These are phyloP conservation scores for Alternaria ventricosa DNA, from an alignment of 2,329 filamentous ascomycete species.

Conservation along the genomic window DNA sequence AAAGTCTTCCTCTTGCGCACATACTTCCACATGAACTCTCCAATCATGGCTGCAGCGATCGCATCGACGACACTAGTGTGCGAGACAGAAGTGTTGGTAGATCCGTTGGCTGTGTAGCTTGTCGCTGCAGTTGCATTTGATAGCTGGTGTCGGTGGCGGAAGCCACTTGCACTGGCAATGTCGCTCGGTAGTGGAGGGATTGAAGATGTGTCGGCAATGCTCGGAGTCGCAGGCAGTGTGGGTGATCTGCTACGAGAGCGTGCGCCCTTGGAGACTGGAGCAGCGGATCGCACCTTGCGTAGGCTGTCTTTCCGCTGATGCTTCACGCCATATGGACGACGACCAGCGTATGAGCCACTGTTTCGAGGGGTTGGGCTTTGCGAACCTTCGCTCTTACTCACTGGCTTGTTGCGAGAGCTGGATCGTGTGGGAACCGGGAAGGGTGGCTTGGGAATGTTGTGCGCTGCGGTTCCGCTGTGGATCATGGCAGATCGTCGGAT, in stretches of 20 bases:
- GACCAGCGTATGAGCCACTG: constrained; percentile 38
- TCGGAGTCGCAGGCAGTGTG: constrained; percentile 71
- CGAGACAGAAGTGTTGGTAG: constrained; percentile 66
- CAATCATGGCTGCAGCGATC: constrained; percentile 98
- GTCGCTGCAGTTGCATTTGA: constrained; percentile 69
- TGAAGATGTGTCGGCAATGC: constrained; percentile 71
- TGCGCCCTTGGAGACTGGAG: constrained; percentile 65
- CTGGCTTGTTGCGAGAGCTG: constrained; percentile 78
- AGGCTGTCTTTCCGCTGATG: constrained; percentile 65
- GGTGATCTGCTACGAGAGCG: constrained; percentile 58
- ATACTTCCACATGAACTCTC: constrained; percentile 96
- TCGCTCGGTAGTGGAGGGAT: constrained; percentile 77
- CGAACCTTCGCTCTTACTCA: constrained; percentile 75
- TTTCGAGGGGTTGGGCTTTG: constrained; percentile 74
- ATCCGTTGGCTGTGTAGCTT: constrained; percentile 62
- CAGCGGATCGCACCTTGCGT: constrained; percentile 85
- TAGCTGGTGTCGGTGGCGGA: constrained; percentile 61
- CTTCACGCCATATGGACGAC: constrained; percentile 50
- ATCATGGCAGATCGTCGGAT: constrained; percentile 83
- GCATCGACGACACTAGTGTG: constrained; percentile 88
- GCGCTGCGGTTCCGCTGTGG: constrained; percentile 75
- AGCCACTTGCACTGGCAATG: constrained; percentile 61
- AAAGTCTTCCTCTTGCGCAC: constrained; percentile 89
- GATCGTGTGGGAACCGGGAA: constrained; percentile 91
- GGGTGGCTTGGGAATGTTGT: constrained; percentile 68